Conservation (phyloP, 2,329 filamentous ascomycete species). For the Pleomassaria siparia region DNA sequence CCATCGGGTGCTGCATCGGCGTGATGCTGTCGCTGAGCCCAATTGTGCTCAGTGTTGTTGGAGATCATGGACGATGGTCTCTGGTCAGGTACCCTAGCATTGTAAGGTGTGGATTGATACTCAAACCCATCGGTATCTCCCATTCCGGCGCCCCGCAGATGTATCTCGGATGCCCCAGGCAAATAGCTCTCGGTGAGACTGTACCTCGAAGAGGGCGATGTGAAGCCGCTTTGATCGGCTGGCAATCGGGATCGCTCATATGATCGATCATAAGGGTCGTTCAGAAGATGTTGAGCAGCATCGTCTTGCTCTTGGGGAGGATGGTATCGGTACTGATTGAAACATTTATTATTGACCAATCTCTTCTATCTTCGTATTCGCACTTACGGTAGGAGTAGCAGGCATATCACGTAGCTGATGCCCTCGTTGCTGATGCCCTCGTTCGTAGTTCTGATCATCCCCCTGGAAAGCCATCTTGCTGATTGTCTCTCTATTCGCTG, state of each 20-base stretch:
- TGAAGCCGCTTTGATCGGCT: background rate
- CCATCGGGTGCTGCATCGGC: conserved; percentile 57
- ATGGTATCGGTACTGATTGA: background rate
- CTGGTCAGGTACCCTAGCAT: too few species aligned
- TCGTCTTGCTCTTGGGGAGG: background rate
- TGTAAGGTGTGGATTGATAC: too few species aligned
- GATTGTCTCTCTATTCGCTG: background rate
- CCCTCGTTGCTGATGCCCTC: too few species aligned
- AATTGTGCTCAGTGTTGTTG: conserved; percentile 57
- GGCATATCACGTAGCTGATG: background rate
- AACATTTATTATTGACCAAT: background rate
- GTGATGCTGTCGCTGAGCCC: conserved; percentile 59
- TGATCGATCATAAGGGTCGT: background rate
- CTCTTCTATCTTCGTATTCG: background rate
- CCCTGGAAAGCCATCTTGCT: background rate
- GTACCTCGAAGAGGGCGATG: conserved; percentile 27
- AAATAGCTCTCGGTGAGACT: conserved; percentile 46
- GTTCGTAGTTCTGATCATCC: background rate
- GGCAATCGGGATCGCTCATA: background rate
- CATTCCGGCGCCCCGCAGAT: conserved; percentile 2
- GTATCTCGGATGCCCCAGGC: conserved; percentile 6
- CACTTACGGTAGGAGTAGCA: background rate
- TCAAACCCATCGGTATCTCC: conserved; percentile 23
- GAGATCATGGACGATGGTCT: conserved; percentile 43
- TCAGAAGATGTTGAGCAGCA: background rate